Evolutionary conservation across 192 early-diverging fungal genomes (phyloP).

Genomic region (Coemansia sp.): DNA sequence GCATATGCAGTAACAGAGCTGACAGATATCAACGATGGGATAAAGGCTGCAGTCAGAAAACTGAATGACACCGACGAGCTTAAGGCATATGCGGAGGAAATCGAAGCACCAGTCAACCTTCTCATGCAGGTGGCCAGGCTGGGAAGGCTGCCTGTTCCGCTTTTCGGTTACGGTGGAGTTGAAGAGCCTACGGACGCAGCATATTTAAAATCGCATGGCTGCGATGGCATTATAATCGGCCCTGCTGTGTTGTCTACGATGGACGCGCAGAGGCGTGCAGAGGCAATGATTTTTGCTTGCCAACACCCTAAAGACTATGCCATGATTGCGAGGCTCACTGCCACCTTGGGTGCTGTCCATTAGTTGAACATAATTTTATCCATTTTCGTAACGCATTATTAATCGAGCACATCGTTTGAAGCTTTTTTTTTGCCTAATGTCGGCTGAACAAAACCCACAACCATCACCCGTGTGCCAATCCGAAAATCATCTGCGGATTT

Average conservation of each 20-base stretch:
- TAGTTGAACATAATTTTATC: background rate
- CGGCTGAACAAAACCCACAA: background rate
- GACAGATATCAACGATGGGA: conserved; percentile 23
- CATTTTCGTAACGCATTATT: background rate
- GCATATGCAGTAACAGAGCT: background rate
- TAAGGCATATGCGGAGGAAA: conserved; percentile 82
- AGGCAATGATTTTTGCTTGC: conserved; percentile 87
- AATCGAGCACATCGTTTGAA: too few species aligned
- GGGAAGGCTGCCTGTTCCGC: conserved; percentile 92
- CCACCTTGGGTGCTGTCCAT: background rate
- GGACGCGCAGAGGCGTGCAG: conserved; percentile 86
- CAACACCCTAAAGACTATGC: conserved; percentile 80
- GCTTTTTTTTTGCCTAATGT: too few species aligned
- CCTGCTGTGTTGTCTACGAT: conserved; percentile 87
- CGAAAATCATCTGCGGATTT: background rate
- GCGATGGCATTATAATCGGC: conserved; percentile 95
- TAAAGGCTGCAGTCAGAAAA: conserved; percentile 40
- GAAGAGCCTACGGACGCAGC: conserved; percentile 96
- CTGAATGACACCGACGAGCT: conserved; percentile 70
- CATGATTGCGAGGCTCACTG: background rate
- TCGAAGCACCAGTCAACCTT: conserved; percentile 80
- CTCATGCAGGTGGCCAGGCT: conserved; percentile 80
- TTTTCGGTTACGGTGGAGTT: conserved; percentile 95
- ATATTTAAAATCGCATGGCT: conserved; percentile 93
- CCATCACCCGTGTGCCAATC: background rate